Percentiles rank a stretch among this genome's conserved stretches.
These are phyloP conservation scores for Coniella lustricola DNA, from an alignment of 2,329 filamentous ascomycete species.

Conservation along the genomic window DNA sequence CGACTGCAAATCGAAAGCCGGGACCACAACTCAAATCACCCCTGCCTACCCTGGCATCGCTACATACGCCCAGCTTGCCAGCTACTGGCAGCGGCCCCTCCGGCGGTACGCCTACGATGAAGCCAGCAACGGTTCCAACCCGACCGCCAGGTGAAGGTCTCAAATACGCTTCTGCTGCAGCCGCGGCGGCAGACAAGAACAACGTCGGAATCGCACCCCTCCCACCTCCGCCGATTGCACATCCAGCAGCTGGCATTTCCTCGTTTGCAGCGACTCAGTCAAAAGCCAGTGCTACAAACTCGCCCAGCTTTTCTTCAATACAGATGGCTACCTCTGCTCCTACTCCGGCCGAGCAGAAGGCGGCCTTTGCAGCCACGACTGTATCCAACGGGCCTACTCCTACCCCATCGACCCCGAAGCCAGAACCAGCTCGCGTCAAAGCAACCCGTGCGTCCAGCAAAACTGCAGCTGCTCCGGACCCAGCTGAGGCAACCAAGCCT, in stretches of 20 bases:
- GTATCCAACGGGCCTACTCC: conserved; percentile 22
- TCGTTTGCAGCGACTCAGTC: conserved; percentile 45
- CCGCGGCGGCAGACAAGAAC: conserved; percentile 81
- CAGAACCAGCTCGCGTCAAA: conserved; percentile 26
- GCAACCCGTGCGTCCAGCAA: conserved; percentile 38
- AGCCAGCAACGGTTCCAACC: conserved; percentile 80
- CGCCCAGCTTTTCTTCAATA: conserved; percentile 41
- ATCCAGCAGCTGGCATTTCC: conserved; percentile 31
- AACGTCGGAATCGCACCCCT: conserved; percentile 89
- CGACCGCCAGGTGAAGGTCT: conserved; percentile 82
- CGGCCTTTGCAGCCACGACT: conserved; percentile 24
- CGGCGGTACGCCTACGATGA: conserved; percentile 60
- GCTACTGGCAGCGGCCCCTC: conserved; percentile 49
- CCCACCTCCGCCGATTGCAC: conserved; percentile 73
- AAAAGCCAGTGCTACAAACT: conserved; percentile 48
- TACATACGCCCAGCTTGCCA: conserved; percentile 63
- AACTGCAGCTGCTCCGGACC: conserved; percentile 34
- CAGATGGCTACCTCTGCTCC: conserved; percentile 36
- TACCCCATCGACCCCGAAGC: conserved; percentile 23
- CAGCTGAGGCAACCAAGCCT: conserved; percentile 40
- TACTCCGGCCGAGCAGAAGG: conserved; percentile 28
- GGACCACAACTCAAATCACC: conserved; percentile 91
- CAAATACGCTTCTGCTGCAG: conserved; percentile 94
- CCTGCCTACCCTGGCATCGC: conserved; percentile 80
- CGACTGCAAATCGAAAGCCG: conserved; percentile 57